Conservation (phyloP, 306 rosid species). For the Casuarina glauca region DNA sequence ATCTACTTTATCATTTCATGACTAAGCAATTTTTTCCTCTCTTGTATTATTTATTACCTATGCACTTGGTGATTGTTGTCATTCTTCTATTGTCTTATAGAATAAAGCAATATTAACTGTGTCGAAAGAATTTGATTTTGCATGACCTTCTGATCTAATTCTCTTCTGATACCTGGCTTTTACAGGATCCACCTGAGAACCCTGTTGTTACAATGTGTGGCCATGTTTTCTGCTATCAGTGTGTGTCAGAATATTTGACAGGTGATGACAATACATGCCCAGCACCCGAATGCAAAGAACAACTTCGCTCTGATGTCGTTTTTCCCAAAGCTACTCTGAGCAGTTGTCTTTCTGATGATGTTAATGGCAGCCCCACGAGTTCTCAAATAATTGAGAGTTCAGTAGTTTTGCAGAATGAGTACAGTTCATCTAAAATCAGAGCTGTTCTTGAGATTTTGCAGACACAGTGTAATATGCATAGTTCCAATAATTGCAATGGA, state of each 20-base stretch:
- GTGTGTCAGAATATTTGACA: slow-evolving; percentile 77
- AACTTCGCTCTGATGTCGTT: slow-evolving; percentile 60
- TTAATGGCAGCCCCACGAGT: slow-evolving; percentile 45
- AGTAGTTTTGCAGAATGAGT: slow-evolving; percentile 52
- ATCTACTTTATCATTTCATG: not conserved
- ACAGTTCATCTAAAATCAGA: slow-evolving; percentile 85
- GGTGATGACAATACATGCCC: slow-evolving; percentile 85
- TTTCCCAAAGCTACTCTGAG: slow-evolving; percentile 80
- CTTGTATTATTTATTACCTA: not conserved
- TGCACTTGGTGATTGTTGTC: not conserved
- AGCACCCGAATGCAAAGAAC: slow-evolving; percentile 65
- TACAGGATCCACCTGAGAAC: slow-evolving; percentile 87
- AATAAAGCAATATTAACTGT: not conserved
- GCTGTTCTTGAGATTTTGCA: slow-evolving; percentile 79
- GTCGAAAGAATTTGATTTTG: not conserved
- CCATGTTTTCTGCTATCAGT: slow-evolving; percentile 93
- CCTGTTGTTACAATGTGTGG: slow-evolving; percentile 89
- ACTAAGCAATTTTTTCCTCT: not conserved
- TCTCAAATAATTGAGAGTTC: slow-evolving; percentile 51
- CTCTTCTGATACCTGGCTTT: slow-evolving; percentile 28
- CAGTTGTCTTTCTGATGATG: slow-evolving; percentile 66
- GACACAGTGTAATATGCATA: slow-evolving; percentile 36
- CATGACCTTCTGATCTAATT: slow-evolving; percentile 27
- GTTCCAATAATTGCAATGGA: slow-evolving; percentile 37
- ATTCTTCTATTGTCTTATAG: slow-evolving; percentile 1